Conservation (phyloP, 345 rosid genomes). For the Camelina hispida region DNA sequence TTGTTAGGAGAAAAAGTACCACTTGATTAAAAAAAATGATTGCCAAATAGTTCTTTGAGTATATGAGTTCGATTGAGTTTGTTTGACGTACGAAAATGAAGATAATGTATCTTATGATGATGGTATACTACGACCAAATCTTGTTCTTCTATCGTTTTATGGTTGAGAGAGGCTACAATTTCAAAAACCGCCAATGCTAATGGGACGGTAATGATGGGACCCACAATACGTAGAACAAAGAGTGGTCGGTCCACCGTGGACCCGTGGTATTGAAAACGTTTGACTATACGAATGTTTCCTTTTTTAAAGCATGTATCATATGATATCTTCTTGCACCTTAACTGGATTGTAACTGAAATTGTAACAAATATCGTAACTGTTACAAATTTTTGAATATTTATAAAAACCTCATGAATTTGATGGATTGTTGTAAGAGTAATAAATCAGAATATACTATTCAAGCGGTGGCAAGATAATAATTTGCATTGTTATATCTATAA, state of each 20-base stretch:
- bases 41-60: neutral
- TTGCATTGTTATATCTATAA: neutral
- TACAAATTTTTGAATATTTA: neutral
- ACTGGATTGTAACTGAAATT: neutral
- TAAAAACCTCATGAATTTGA: neutral
- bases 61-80: neutral
- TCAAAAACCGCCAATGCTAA: neutral
- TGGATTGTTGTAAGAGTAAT: neutral
- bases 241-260: slow-evolving; percentile 24
- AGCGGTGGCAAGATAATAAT: neutral
- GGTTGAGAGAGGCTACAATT: neutral
- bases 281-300: neutral
- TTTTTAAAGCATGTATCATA: neutral
- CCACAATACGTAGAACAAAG: slow-evolving; percentile 26
- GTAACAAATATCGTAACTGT: neutral
- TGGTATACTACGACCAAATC: too few relatives aligned
- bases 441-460: neutral
- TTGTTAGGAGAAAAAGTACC: neutral
- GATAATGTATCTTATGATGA: too few relatives aligned
- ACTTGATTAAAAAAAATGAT: neutral
- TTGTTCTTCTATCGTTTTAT: too few relatives aligned
- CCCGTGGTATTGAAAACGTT: neutral
- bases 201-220: slow-evolving; percentile 14
- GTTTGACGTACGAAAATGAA: too few relatives aligned
- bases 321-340: neutral